Base-by-base conservation (phyloP, 495 filamentous ascomycete genomes). In the Elaphomyces granulatus region DNA sequence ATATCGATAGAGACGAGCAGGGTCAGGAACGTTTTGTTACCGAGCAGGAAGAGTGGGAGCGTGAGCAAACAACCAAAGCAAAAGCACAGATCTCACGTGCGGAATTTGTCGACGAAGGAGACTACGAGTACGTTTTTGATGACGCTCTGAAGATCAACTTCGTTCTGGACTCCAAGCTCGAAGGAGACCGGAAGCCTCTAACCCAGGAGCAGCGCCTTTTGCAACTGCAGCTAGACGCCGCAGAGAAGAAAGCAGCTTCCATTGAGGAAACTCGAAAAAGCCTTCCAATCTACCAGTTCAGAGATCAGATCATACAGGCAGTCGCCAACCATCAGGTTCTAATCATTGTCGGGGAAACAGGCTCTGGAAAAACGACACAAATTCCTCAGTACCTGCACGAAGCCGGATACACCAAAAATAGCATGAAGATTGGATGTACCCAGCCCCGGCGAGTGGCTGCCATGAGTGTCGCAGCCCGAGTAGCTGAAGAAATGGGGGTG, bases 391-490 rank as follows among this genome's bases (percentile, higher is more conserved):
- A 83, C 50, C 76, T 93, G 9, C 75, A 90, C 47, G 70, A 86
- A 49, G 82, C 85, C 18, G 87, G 92, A 40, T 95, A 84, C 69
- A 88, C 85, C 40, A 75, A 77, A 38, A 77, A 83, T 48, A 75
- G 71, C 36, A 51, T 74, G 52, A 68, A 71, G 45, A 51, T 70
- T 40, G 58, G 63, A 34, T 70, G 70, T 36, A 73, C 70, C 3
- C 85, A 98, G 55, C 90, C 90, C n/a, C 78, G 90, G 43, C 77
- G 90, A 63, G 90, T 98, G 8, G 90, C 90, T 30, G 88, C 90
- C 15, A 95, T 94, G 82, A 88, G 80, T 48, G 90, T 98, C 23
- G 90, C 90, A 3, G 76, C 82, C 15, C 84, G 90, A 60, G 90
- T 98, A 8, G 82, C 90, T 1, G 88, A 98, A 39, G 90, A 98